These are phyloP conservation scores for Hypoxylon sp. DNA, from an alignment of 2,329 filamentous ascomycete species.

Conservation along the genomic window DNA sequence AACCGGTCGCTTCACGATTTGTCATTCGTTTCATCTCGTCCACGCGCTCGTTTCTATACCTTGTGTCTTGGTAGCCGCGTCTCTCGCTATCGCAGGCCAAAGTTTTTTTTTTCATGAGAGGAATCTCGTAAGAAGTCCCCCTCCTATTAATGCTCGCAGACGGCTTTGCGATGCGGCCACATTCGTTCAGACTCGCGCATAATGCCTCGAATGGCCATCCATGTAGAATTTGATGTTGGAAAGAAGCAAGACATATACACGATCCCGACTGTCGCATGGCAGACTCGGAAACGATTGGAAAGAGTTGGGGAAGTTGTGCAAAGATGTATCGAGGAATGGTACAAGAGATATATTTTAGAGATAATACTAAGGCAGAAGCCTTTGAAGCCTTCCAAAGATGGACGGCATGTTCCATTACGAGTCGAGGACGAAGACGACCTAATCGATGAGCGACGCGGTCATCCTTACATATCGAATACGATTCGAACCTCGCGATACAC, in stretches of 20 bases:
- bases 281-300: constrained; percentile 41
- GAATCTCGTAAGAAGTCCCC: constrained; percentile 17
- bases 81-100: constrained; percentile 14
- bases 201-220: constrained; percentile 47
- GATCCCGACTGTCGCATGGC: constrained; percentile 29
- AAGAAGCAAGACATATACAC: constrained; percentile 38
- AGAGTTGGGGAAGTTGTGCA: constrained; percentile 39
- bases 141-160: constrained; percentile 24
- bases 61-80: constrained; percentile 7
- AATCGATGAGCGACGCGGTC: constrained; percentile 65
- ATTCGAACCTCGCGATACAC: constrained; percentile 90
- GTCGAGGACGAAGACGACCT: constrained; percentile 59
- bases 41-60: constrained; percentile 24
- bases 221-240: constrained; percentile 39
- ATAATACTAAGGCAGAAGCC: constrained; percentile 75
- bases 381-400: constrained; percentile 80
- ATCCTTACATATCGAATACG: constrained; percentile 68
- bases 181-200: constrained; percentile 41
- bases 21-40: constrained; percentile 35
- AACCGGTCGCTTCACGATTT: constrained; percentile 16
- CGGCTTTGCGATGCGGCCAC: constrained; percentile 40
- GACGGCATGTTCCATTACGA: constrained; percentile 65
- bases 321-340: constrained; percentile 49
- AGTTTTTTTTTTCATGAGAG: constrained; percentile 13
- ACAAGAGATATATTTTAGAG: constrained; percentile 61